Evolutionary conservation across 2,329 filamentous ascomycete genomes (phyloP).

Genomic region (Cladosporium cucumerinum): DNA sequence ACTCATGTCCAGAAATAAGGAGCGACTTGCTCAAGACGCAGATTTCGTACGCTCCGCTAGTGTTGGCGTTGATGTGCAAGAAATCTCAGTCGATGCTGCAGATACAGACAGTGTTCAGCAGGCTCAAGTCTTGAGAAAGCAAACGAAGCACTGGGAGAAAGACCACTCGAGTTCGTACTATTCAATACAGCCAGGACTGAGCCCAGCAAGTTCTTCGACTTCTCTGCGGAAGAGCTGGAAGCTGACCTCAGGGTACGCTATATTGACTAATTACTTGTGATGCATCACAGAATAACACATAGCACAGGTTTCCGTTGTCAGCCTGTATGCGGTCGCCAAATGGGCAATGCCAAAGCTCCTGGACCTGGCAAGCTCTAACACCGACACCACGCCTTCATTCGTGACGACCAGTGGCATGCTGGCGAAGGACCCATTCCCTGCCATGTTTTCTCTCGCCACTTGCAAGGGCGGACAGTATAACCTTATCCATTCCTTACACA

Average conservation of each 20-base stretch:
- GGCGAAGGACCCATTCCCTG: conserved; percentile 44
- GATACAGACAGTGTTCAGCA: conserved; percentile 36
- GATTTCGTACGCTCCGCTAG: conserved; percentile 18
- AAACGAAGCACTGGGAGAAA: conserved; percentile 36
- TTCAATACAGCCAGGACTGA: conserved; percentile 51
- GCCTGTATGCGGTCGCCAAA: conserved; percentile 45
- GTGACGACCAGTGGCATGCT: conserved; percentile 48
- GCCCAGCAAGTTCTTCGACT: conserved; percentile 40
- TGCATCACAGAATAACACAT: background rate
- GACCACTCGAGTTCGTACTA: conserved; percentile 43
- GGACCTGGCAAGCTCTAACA: conserved; percentile 23
- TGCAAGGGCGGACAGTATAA: conserved; percentile 51
- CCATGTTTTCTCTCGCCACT: conserved; percentile 47
- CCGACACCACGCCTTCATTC: conserved; percentile 39
- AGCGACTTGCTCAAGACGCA: conserved; percentile 26
- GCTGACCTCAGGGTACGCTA: conserved; percentile 46
- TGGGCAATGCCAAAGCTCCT: conserved; percentile 43
- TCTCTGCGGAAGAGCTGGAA: conserved; percentile 43
- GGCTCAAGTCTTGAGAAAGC: conserved; percentile 41
- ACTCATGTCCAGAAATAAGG: conserved; percentile 25
- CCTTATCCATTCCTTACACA: conserved; percentile 43
- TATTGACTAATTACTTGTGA: background rate
- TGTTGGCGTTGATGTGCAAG: conserved; percentile 34
- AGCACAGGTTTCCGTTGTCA: conserved; percentile 39
- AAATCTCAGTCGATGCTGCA: conserved; percentile 43